A percentile compares a stretch with the other conserved stretches of the same genome.
Evolutionary conservation across 2,329 filamentous ascomycete genomes (phyloP).

Genomic region (Alternaria sp.): DNA sequence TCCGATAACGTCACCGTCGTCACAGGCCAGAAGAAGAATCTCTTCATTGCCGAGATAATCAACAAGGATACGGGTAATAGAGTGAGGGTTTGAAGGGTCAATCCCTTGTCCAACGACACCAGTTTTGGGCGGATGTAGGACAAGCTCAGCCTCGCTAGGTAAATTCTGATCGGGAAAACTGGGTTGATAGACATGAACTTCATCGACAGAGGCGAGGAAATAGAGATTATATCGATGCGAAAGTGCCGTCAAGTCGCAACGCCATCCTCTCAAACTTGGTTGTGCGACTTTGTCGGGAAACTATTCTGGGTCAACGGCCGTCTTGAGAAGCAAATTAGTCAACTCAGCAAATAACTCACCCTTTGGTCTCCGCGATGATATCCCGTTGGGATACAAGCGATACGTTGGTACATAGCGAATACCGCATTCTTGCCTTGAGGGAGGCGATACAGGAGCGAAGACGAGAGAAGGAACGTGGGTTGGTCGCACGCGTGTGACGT

Average conservation of each 20-base stretch:
- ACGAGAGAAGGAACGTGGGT: not conserved
- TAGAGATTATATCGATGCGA: slow-evolving; percentile 59
- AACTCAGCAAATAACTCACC: slow-evolving; percentile 25
- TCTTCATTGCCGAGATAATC: slow-evolving; percentile 57
- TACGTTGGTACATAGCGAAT: slow-evolving; percentile 24
- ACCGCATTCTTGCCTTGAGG: slow-evolving; percentile 3
- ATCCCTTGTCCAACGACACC: slow-evolving; percentile 33
- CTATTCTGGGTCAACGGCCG: slow-evolving; percentile 16
- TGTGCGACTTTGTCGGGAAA: slow-evolving; percentile 17
- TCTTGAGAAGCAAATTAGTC: not conserved
- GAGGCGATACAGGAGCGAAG: not conserved
- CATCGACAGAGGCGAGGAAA: slow-evolving; percentile 54
- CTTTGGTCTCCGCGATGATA: slow-evolving; percentile 32
- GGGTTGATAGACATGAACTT: slow-evolving; percentile 55
- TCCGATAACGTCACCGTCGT: slow-evolving; percentile 64
- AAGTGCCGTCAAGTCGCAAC: slow-evolving; percentile 57
- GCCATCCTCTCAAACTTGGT: slow-evolving; percentile 46
- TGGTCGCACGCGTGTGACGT: slow-evolving; percentile 9
- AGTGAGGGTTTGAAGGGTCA: slow-evolving; percentile 51
- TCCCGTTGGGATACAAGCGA: slow-evolving; percentile 36
- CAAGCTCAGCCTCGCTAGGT: slow-evolving; percentile 45
- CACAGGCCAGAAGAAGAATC: slow-evolving; percentile 60
- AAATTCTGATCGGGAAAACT: slow-evolving; percentile 54
- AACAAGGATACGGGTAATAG: slow-evolving; percentile 56
- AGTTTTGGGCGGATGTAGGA: slow-evolving; percentile 52